Conservation (phyloP, 495 filamentous ascomycete genomes). For the Annulohypoxylon maeteangense region DNA sequence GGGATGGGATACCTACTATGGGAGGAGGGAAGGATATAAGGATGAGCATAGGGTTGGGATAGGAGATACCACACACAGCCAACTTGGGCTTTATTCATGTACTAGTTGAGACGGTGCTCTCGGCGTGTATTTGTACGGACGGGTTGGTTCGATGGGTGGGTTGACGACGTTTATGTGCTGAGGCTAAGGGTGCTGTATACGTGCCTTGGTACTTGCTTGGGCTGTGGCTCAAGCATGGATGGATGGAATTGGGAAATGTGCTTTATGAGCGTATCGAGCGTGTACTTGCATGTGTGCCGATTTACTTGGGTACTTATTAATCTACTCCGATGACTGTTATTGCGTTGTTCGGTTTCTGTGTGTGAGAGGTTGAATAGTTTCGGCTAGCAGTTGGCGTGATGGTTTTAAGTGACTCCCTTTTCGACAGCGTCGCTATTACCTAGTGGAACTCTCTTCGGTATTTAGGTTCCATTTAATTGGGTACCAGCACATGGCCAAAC, state of each 20-base stretch:
- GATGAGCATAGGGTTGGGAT: background rate
- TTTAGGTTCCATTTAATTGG: too few species aligned
- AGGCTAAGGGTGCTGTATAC: background rate
- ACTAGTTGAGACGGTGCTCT: background rate
- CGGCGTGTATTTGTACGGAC: constrained; percentile 3
- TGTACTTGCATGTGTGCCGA: background rate
- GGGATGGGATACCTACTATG: background rate
- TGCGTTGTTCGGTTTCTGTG: background rate
- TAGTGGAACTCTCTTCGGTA: background rate
- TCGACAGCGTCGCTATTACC: too few species aligned
- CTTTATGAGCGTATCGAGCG: background rate
- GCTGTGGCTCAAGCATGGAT: background rate
- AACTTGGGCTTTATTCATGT: constrained; percentile 5
- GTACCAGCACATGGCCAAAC: too few species aligned
- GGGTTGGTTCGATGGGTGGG: background rate
- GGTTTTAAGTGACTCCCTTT: too few species aligned
- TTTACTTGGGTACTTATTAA: background rate
- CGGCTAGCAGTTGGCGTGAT: too few species aligned
- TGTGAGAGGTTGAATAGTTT: background rate
- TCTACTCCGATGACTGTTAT: constrained; percentile 5
- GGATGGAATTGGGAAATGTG: background rate
- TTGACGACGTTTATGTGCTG: background rate
- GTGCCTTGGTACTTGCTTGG: background rate
- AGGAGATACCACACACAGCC: background rate
- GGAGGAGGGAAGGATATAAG: background rate